A percentile compares a stretch with the other conserved stretches of the same genome.
Evolutionary conservation across 805 yeast species (phyloP).

Genomic region (Candida gorgasii): DNA sequence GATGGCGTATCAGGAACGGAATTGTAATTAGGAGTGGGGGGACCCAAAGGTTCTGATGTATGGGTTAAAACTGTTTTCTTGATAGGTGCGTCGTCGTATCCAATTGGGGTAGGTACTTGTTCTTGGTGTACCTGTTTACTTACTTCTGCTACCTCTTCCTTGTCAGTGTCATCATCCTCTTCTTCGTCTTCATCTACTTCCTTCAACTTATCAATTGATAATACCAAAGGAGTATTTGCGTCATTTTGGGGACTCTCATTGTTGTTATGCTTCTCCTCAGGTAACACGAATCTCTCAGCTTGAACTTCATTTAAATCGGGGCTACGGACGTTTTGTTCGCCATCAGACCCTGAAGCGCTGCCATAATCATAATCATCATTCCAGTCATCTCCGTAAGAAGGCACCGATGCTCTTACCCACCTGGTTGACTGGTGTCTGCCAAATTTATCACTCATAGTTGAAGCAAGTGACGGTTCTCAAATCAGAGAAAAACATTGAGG

Average conservation of each 20-base stretch:
- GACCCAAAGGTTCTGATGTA: constrained; percentile 14
- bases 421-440: constrained; percentile 45
- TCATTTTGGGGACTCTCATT: constrained; percentile 1
- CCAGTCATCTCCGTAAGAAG: constrained; percentile 46
- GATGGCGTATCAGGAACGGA: constrained; percentile 29
- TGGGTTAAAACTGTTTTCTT: constrained; percentile 5
- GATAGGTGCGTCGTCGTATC: constrained; percentile 12
- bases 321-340: constrained; percentile 10
- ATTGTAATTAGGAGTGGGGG: constrained; percentile 32
- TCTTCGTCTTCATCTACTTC: constrained; percentile 5
- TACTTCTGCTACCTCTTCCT: background rate
- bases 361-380: constrained; percentile 34
- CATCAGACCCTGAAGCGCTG: constrained; percentile 14
- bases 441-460: constrained; percentile 34
- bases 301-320: constrained; percentile 14
- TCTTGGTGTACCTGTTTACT: background rate
- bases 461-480: background rate
- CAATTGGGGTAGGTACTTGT: background rate
- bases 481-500: constrained; percentile 1
- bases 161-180: background rate
- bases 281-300: constrained; percentile 18
- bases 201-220: constrained; percentile 34
- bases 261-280: constrained; percentile 10
- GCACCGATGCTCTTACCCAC: constrained; percentile 45
- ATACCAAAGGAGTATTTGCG: constrained; percentile 23